Evolutionary conservation across 2,329 filamentous ascomycete genomes (phyloP), one percentile per base, ranked within the genome.

Genomic region (Calonectria pseudoreteaudii): DNA sequence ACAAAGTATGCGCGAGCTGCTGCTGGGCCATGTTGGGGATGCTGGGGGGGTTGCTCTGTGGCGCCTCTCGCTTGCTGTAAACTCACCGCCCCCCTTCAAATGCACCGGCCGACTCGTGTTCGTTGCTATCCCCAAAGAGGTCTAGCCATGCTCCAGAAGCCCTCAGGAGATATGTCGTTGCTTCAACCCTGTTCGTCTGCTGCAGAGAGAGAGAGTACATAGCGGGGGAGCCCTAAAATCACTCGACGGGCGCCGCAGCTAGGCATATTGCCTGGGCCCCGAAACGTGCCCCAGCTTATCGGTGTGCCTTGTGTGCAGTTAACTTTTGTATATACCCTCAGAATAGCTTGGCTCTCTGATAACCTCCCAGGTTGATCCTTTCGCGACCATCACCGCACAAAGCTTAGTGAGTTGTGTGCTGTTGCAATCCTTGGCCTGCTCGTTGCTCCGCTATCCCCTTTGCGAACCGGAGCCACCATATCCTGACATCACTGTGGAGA

Each of bases 401-500:
- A 41, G 14, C 20, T 38, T 62, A 62, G 34, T 30, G 28, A 10
- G 2, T 8, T 10, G 56, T 41, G n/a, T n/a, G n/a, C n/a, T n/a
- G n/a, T n/a, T n/a, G n/a, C n/a, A n/a, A n/a, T 14, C n/a, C 52
- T 31, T 31, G 34, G 52, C 30, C 30, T 20, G 16, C 36, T 41
- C 14, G 56, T 23, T 16, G 23, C 36, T 36, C 56, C 23, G 31
- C 56, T 60, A 28, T 28, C 26, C 56, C 56, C 56, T n/a, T 41
- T 60, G 56, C 23, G 53, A 11, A 5, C 13, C 13, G 20, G 53
- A 38, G 28, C 56, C 56, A 41, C 56, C n/a, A 36, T 20, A 62
- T 36, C 56, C 56, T 62, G 56, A 62, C 56, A 62, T 62, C 56
- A 62, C 56, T 62, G 56, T 62, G 56, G 56, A 28, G 56, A 41